phyloP scores from a whole-genome alignment of 345 rosid species.

The Alliaria petiolata region DNA sequence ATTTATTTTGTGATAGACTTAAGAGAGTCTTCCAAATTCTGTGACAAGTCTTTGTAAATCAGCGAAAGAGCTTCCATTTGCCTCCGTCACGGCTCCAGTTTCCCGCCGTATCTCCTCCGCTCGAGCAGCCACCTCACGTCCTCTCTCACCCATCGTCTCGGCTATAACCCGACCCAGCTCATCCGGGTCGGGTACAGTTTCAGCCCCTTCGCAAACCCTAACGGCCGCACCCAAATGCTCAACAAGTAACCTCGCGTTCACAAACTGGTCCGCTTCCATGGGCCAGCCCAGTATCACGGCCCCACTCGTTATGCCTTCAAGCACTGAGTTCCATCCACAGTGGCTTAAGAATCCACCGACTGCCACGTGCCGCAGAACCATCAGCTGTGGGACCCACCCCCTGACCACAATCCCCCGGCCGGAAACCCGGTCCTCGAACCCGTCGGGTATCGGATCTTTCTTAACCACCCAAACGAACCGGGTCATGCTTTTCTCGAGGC shows the following conservation, averaged over 20 bases:
- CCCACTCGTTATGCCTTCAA: constrained; percentile 53
- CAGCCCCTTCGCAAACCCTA: constrained; percentile 47
- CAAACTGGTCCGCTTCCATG: constrained; percentile 68
- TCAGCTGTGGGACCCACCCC: constrained; percentile 64
- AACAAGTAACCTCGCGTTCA: constrained; percentile 44
- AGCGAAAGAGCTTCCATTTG: constrained; percentile 6
- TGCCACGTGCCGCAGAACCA: constrained; percentile 45
- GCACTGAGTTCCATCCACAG: constrained; percentile 79
- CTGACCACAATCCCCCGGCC: constrained; percentile 37
- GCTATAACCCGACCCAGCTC: constrained; percentile 37
- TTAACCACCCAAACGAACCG: constrained; percentile 67
- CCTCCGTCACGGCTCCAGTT: constrained; percentile 11
- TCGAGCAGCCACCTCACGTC: constrained; percentile 8
- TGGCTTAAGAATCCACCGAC: constrained; percentile 66
- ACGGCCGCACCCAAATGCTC: constrained; percentile 51
- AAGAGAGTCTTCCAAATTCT: constrained; percentile 24
- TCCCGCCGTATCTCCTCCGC: constrained; percentile 36
- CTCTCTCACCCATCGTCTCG: constrained; percentile 22
- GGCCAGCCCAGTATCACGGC: constrained; percentile 61
- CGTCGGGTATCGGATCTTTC: constrained; percentile 39
- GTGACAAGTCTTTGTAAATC: constrained; percentile 35
- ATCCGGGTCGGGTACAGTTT: constrained; percentile 52
- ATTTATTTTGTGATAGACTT: neutral
- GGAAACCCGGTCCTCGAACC: constrained; percentile 53
- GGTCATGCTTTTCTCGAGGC: constrained; percentile 49